These are phyloP conservation scores for Collybia mongolica DNA, from an alignment of 768 basidiomycete genomes.

Conservation along the genomic window DNA sequence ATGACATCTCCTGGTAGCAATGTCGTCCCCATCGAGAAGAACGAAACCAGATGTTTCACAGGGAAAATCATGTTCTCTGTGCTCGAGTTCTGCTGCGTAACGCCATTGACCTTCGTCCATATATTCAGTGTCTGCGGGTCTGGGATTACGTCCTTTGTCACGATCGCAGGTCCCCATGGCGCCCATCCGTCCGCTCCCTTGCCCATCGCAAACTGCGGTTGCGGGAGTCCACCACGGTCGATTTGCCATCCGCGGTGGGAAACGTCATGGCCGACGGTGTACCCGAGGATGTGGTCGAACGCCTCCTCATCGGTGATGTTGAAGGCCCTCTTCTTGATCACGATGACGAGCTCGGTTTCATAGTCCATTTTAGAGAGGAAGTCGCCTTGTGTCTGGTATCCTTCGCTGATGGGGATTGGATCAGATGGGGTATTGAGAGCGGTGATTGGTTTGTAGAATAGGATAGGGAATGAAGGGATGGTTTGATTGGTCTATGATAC, in stretches of 20 bases:
- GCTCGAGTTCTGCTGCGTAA: conserved; percentile 32
- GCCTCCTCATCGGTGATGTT: conserved; percentile 40
- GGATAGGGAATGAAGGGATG: conserved; percentile 34
- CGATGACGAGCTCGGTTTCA: conserved; percentile 38
- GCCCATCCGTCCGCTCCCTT: conserved; percentile 42
- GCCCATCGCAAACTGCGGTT: conserved; percentile 40
- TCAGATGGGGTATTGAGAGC: conserved; percentile 33
- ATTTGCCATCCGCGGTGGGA: conserved; percentile 42
- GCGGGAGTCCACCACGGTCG: conserved; percentile 35
- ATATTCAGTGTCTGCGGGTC: conserved; percentile 34
- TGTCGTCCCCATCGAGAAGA: conserved; percentile 42
- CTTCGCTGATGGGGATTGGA: conserved; percentile 31
- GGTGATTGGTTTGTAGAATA: conserved; percentile 35
- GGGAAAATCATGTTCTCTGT: conserved; percentile 39
- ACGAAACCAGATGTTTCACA: conserved; percentile 34
- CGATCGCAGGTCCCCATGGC: conserved; percentile 37
- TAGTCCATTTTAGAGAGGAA: conserved; percentile 39
- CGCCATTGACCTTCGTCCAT: conserved; percentile 39
- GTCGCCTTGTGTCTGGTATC: conserved; percentile 34
- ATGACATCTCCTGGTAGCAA: conserved; percentile 39
- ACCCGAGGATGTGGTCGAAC: conserved; percentile 38
- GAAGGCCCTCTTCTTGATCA: conserved; percentile 37
- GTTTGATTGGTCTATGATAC: conserved; percentile 25
- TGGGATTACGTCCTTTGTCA: conserved; percentile 30
- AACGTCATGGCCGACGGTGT: conserved; percentile 36